These are phyloP conservation scores for Clathrus columnatus DNA, from an alignment of 768 basidiomycete species.

Conservation along the genomic window DNA sequence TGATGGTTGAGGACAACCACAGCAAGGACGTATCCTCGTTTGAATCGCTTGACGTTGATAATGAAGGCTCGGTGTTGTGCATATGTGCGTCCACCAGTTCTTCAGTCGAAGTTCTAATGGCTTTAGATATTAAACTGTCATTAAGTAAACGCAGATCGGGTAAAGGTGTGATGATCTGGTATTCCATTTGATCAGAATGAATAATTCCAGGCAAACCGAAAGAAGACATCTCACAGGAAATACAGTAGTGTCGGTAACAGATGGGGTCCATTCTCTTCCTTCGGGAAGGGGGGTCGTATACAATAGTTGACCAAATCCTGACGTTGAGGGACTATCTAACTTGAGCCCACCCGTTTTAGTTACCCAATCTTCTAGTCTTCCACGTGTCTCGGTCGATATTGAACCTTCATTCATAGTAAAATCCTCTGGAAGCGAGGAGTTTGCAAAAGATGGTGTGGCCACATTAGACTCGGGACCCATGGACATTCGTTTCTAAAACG, in stretches of 20 bases:
- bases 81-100: conserved; percentile 13
- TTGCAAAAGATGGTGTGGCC: not conserved
- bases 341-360: conserved; percentile 55
- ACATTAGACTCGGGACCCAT: not conserved
- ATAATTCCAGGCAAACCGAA: conserved; percentile 13
- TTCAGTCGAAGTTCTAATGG: not conserved
- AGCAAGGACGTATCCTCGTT: conserved; percentile 21
- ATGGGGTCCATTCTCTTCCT: conserved; percentile 14
- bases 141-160: not conserved
- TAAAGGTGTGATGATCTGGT: not conserved
- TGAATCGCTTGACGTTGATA: conserved; percentile 15
- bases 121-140: not conserved
- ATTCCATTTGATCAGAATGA: not conserved
- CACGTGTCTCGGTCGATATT: conserved; percentile 20
- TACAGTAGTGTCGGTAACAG: not conserved
- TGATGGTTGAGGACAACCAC: conserved; percentile 23
- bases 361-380: conserved; percentile 67
- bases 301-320: conserved; percentile 20
- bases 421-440: conserved; percentile 15
- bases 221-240: not conserved
- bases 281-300: conserved; percentile 6
- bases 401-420: conserved; percentile 16
- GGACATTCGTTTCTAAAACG: not conserved
- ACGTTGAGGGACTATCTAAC: conserved; percentile 39
- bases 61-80: conserved; percentile 16